Evolutionary conservation across 1,284 basidiomycete species (phyloP), one percentile per base, ranked within the genome.

Genomic region (Melanopsichium pennsylvanicum): DNA sequence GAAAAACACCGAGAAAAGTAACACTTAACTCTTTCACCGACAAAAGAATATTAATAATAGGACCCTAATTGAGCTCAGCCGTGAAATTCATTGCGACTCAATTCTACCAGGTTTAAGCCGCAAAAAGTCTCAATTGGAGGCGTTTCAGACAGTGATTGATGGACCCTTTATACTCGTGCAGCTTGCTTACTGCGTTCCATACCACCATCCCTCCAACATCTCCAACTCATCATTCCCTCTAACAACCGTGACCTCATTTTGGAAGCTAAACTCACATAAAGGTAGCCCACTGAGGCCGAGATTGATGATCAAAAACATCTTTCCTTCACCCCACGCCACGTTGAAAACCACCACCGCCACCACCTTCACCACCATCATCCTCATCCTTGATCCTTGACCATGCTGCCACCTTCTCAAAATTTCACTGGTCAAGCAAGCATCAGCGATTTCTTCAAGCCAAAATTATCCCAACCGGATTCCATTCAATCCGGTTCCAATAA

Each of bases 401-500:
- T 58, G 47, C 41, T 51, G 43, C 56, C 56, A 45, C 45, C 64
- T 22, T 62, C 64, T 0, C 59, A 58, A 23, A 58, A 59, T 29
- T 10, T 16, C 2, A 4, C 34, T 5, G 60, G 54, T 0, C 64
- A 68, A 27, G 55, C 60, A n/a, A 64, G 50, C 51, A 64, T 72
- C 49, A 68, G 64, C 60, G 52, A 64, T 34, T 72, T 72, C 48
- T 72, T 72, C 55, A 68, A 69, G 21, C 60, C 69, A 18, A 72
- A 69, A 23, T 34, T 18, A 75, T 79, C 52, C n/a, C 60, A 63
- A 32, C 52, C 43, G 6, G 48, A 63, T 26, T 47, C 43, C n/a
- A 18, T 37, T 11, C 27, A 35, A 13, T 12, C 38, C 18, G 29
- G 40, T n/a, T n/a, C n/a, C 31, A 47, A 51, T n/a, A 37, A 41